Conservation (phyloP, 2,329 filamentous ascomycete genomes). For the Penicillium sp. region DNA sequence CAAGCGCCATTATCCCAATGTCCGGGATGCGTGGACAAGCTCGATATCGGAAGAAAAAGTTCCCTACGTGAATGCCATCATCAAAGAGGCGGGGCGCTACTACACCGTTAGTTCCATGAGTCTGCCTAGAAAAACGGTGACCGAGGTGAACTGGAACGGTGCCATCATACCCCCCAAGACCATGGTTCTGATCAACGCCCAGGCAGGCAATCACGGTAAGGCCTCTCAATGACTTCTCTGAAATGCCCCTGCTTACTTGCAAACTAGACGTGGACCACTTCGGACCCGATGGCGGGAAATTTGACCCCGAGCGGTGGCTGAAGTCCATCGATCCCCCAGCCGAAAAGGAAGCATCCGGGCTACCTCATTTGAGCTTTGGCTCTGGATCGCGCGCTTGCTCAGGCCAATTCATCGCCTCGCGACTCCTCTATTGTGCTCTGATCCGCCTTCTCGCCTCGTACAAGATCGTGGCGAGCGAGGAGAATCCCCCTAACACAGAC, state of each 20-base stretch:
- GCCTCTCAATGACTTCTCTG: neutral
- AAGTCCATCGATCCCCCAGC: slow-evolving; percentile 38
- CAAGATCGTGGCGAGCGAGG: slow-evolving; percentile 51
- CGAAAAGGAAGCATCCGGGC: slow-evolving; percentile 48
- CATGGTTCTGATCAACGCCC: slow-evolving; percentile 73
- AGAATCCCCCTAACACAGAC: slow-evolving; percentile 57
- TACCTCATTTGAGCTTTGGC: slow-evolving; percentile 57
- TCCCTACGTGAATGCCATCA: slow-evolving; percentile 68
- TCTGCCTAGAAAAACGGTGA: slow-evolving; percentile 64
- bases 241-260: neutral
- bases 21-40: slow-evolving; percentile 64
- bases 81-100: slow-evolving; percentile 71
- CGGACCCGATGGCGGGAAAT: slow-evolving; percentile 52
- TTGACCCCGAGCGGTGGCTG: slow-evolving; percentile 66
- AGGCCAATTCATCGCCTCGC: slow-evolving; percentile 56
- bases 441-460: slow-evolving; percentile 55
- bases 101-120: slow-evolving; percentile 73
- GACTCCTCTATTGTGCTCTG: slow-evolving; percentile 56
- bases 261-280: slow-evolving; percentile 59
- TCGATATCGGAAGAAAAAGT: slow-evolving; percentile 68
- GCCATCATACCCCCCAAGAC: slow-evolving; percentile 67
- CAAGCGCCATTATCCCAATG: slow-evolving; percentile 58
- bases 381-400: slow-evolving; percentile 59
- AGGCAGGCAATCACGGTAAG: slow-evolving; percentile 61
- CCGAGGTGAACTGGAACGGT: slow-evolving; percentile 64